A percentile compares a stretch with the other conserved stretches of the same genome.
phyloP scores from a whole-genome alignment of 2,329 filamentous ascomycete species.

The Aureobasidium pullulans region DNA sequence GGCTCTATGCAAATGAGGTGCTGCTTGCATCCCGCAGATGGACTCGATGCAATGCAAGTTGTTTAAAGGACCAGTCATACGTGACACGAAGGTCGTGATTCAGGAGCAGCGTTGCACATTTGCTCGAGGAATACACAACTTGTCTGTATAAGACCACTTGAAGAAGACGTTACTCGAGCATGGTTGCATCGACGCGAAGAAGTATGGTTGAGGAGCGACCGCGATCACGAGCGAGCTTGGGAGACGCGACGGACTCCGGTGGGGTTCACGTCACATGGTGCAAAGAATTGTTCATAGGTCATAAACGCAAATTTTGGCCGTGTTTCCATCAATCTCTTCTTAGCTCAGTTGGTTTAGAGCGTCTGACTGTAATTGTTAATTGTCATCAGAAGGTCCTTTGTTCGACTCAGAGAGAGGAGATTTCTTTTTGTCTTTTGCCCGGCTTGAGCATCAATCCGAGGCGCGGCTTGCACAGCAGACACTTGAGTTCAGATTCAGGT shows the following conservation, averaged over 20 bases:
- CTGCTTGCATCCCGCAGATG: neutral
- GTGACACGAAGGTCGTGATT: neutral
- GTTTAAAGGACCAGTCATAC: neutral
- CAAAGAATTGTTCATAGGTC: no score
- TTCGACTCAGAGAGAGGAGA: conserved; percentile 13
- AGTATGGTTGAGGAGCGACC: no score
- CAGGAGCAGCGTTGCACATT: neutral
- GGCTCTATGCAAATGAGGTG: neutral
- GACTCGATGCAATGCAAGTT: neutral
- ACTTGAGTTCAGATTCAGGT: no score
- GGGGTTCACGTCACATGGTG: no score
- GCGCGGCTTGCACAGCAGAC: no score
- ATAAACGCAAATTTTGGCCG: no score
- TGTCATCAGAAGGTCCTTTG: conserved; percentile 12
- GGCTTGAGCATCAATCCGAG: no score
- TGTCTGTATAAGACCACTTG: neutral
- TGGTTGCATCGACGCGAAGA: no score
- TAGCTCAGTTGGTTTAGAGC: conserved; percentile 13
- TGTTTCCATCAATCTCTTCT: conserved; percentile 7
- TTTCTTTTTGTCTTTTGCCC: neutral
- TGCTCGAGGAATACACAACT: neutral
- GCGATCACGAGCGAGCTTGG: no score
- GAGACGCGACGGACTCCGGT: neutral
- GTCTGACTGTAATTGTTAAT: conserved; percentile 11
- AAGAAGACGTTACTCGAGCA: no score